phyloP scores from a whole-genome alignment of 768 basidiomycete species.

The Boletus insuetus region DNA sequence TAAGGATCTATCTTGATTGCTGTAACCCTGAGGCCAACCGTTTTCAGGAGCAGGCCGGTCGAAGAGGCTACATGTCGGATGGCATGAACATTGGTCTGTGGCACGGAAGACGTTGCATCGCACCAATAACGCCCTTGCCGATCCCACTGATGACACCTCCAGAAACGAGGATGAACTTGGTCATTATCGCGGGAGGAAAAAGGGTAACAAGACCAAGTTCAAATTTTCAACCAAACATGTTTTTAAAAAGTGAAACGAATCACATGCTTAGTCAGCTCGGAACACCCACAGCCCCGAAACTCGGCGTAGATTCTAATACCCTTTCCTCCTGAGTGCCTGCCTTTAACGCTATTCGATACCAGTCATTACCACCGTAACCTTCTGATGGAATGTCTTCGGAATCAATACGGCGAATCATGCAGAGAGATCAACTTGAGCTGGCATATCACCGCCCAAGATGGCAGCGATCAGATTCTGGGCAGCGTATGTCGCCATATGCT shows the following conservation, averaged over 20 bases:
- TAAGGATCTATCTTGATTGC: constrained; percentile 99
- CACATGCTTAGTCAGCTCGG: constrained; percentile 15
- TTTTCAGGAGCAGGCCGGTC: constrained; percentile 93
- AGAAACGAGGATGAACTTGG: constrained; percentile 94
- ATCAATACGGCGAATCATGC: neutral
- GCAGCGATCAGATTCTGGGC: constrained; percentile 53
- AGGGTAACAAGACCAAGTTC: neutral
- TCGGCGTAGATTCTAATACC: neutral
- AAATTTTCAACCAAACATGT: constrained; percentile 1
- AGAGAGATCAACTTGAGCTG: constrained; percentile 43
- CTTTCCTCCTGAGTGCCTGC: neutral
- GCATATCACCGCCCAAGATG: constrained; percentile 57
- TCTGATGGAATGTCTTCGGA: neutral
- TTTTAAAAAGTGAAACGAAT: neutral
- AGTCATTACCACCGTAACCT: neutral
- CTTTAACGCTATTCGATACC: neutral
- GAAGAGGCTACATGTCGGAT: constrained; percentile 71
- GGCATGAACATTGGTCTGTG: constrained; percentile 20
- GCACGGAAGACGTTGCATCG: constrained; percentile 29
- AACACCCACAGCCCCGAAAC: too few relatives aligned
- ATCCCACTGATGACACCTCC: constrained; percentile 99
- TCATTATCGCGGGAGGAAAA: constrained; percentile 48
- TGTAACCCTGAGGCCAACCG: constrained; percentile 92
- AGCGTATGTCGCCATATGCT: constrained; percentile 77
- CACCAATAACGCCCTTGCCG: constrained; percentile 99